A percentile compares a stretch with the other conserved stretches of the same genome.
phyloP scores from a whole-genome alignment of 2,329 filamentous ascomycete genomes.

The Beauveria brongniartii region DNA sequence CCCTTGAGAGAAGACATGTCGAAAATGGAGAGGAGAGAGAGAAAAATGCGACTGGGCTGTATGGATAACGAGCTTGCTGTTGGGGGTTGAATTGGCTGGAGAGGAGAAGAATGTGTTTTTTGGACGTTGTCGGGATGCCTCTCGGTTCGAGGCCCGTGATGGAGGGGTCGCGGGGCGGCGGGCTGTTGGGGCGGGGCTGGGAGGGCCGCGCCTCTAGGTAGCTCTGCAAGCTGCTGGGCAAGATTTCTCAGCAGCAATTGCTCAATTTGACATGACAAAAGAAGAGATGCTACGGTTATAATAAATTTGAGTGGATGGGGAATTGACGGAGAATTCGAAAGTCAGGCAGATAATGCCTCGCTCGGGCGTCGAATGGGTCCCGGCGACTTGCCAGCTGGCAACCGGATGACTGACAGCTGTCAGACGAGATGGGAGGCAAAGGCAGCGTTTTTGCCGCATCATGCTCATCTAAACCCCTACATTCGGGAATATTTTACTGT shows the following conservation, averaged over 20 bases:
- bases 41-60: background rate
- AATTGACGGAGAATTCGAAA: background rate
- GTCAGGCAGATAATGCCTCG: background rate
- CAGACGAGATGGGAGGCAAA: background rate
- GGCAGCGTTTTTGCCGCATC: background rate
- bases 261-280: background rate
- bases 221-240: background rate
- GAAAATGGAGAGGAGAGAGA: conserved; percentile 9
- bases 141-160: background rate
- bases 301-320: background rate
- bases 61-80: background rate
- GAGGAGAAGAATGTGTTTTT: background rate
- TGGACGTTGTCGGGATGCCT: background rate
- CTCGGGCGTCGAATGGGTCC: background rate
- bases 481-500: background rate
- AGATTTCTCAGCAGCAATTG: background rate
- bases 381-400: background rate
- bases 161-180: conserved; percentile 3
- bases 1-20: conserved; percentile 47
- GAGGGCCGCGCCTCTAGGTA: background rate
- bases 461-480: background rate
- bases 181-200: background rate
- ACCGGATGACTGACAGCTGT: background rate
- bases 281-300: background rate
- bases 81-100: background rate